A percentile compares a stretch with the other conserved stretches of the same genome.
phyloP scores from a whole-genome alignment of 2,329 filamentous ascomycete genomes.

The Colletotrichum cordylinicola region DNA sequence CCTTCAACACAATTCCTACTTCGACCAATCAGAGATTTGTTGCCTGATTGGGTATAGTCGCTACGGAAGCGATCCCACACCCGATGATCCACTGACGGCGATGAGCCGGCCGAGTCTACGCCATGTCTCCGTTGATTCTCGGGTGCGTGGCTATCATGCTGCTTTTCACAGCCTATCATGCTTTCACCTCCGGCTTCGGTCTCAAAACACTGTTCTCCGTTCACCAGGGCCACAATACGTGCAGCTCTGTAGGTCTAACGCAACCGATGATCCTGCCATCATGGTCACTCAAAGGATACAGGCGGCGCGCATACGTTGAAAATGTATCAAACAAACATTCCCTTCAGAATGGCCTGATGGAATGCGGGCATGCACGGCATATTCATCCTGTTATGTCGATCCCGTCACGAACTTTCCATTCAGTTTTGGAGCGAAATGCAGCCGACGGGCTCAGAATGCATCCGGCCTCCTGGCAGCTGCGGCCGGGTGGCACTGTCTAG shows the following conservation, averaged over 20 bases:
- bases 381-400: not conserved
- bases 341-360: not conserved
- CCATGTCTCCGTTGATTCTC: not conserved
- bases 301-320: not conserved
- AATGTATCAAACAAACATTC: accelerated
- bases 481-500: not conserved
- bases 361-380: not conserved
- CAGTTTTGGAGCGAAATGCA: not conserved
- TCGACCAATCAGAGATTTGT: not conserved
- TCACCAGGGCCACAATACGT: not conserved
- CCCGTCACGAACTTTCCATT: not conserved
- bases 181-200: not conserved
- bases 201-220: not conserved
- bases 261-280: not conserved
- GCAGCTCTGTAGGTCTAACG: accelerated
- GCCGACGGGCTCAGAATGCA: not conserved
- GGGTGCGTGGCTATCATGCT: not conserved
- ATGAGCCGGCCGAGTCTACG: not conserved
- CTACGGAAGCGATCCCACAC: not conserved
- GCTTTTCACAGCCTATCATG: accelerated
- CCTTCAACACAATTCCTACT: not conserved
- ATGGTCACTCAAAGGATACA: not conserved
- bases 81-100: not conserved
- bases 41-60: not conserved
- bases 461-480: not conserved